Base-by-base conservation (phyloP, 2,329 filamentous ascomycete species). In the Seiridium cupressi region DNA sequence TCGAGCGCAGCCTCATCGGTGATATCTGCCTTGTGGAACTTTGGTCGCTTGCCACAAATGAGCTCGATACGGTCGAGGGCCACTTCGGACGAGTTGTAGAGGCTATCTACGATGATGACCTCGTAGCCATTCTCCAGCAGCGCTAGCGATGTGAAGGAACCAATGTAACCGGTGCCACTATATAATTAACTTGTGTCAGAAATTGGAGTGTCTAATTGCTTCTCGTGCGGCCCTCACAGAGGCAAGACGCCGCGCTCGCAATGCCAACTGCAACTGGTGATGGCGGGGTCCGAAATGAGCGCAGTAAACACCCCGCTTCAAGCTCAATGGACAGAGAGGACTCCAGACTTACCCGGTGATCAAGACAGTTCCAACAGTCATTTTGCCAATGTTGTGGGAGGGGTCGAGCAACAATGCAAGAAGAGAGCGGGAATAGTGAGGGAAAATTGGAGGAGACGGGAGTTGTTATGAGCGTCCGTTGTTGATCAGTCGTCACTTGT, bases 151-250 rank as follows among this genome's bases (percentile, higher is more conserved):
- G 95, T 99, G 84, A 98, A 98, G 55, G 94, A 98, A 75, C 95
- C 95, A 78, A 99, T 99, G 84, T 99, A 99, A 81, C 95, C 95
- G 66, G 93, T 97, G 73, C 95, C 95, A 85, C 95, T 97, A 74
- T 69, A 42, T 34, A 57, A 18, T 1, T 26, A 38, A 58, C 65
- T 55, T 63, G 60, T 53, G 34, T 53, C 35, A 36, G 49, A 36
- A 53, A 38, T 13, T 32, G n/a, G 31, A 38, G n/a, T 38, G 2
- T 49, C 9, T 8, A 32, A 11, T 32, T 49, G 47, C 47, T 18
- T 31, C 18, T 26, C 18, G 18, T 26, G 18, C 18, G 18, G 18
- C 18, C 18, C 18, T 26, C 18, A 26, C 18, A 26, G 26, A 49
- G 26, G 10, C 47, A 26, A 26, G 49, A 32, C 9, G 35, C 18